These are phyloP conservation scores for Wickerhamiella dianesei DNA, from an alignment of 805 yeast species.

Conservation along the genomic window DNA sequence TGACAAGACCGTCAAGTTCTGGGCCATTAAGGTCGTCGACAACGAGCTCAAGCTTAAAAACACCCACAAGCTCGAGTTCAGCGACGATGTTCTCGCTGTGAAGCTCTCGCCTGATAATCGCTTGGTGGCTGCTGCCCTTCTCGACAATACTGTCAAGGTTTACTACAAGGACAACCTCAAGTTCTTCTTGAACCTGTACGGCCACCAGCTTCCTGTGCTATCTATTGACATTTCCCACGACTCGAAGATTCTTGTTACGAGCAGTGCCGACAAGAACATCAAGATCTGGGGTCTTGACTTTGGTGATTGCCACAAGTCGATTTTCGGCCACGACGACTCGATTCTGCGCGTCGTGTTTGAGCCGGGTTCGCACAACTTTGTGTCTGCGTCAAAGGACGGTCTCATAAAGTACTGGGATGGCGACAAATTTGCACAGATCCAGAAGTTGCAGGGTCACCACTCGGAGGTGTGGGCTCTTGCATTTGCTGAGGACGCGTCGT, in stretches of 20 bases:
- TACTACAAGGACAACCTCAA: conserved; percentile 78
- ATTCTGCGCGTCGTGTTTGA: conserved; percentile 78
- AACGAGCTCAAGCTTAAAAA: conserved; percentile 57
- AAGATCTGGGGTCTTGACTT: conserved; percentile 98
- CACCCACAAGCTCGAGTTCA: conserved; percentile 67
- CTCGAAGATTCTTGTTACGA: conserved; percentile 74
- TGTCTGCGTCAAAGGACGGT: conserved; percentile 82
- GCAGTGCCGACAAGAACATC: conserved; percentile 94
- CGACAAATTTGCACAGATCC: conserved; percentile 87
- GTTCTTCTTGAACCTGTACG: conserved; percentile 78
- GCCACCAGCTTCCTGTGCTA: conserved; percentile 91
- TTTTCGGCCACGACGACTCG: conserved; percentile 94
- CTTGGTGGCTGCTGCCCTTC: conserved; percentile 65
- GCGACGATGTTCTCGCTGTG: conserved; percentile 73
- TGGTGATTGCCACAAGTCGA: conserved; percentile 96
- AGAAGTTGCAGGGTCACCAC: conserved; percentile 74
- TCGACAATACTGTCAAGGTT: conserved; percentile 92
- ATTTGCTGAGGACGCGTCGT: conserved; percentile 52
- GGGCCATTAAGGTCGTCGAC: conserved; percentile 60
- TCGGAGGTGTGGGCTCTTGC: conserved; percentile 89
- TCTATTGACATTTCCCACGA: conserved; percentile 85
- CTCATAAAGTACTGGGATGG: conserved; percentile 96
- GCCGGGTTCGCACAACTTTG: conserved; percentile 77
- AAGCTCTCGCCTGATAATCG: conserved; percentile 68
- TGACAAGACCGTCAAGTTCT: conserved; percentile 77